These are phyloP conservation scores for Vitis rotundifolia DNA, from an alignment of 164 flowering plant genomes.

Conservation along the genomic window DNA sequence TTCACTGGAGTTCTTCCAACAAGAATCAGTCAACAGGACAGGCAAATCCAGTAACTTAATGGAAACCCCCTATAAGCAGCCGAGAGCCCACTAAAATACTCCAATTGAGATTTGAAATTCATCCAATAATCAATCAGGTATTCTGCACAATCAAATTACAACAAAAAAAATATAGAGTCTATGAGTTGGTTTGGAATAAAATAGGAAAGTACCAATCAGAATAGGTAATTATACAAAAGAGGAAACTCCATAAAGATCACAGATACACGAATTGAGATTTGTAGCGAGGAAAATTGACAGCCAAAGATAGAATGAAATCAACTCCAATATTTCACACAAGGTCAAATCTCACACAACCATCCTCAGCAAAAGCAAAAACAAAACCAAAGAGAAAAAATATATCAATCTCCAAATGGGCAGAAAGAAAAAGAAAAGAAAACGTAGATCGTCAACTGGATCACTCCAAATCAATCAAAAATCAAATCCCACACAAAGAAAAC, in stretches of 20 bases:
- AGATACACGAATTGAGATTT: neutral
- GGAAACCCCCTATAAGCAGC: neutral
- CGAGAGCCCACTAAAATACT: neutral
- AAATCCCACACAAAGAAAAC: neutral
- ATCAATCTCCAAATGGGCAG: slow-evolving; percentile 8
- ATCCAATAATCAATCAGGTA: neutral
- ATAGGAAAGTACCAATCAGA: neutral
- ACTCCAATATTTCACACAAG: neutral
- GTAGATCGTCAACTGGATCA: slow-evolving; percentile 21
- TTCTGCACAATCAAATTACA: slow-evolving; percentile 7
- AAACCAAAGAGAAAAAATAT: neutral
- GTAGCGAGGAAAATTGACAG: neutral
- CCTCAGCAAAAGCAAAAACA: too few relatives aligned
- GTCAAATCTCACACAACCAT: neutral
- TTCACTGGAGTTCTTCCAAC: slow-evolving; percentile 3
- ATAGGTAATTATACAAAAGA: neutral
- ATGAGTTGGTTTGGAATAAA: neutral
- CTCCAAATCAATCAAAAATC: slow-evolving; percentile 12
- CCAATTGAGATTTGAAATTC: neutral
- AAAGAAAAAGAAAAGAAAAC: neutral
- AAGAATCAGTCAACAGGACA: too few relatives aligned
- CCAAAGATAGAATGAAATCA: neutral
- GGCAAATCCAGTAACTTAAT: neutral
- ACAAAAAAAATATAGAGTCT: neutral
- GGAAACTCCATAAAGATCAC: neutral